Evolutionary conservation across 1,139 yeast species (phyloP).

Genomic region (Suhomyces atakaporum): DNA sequence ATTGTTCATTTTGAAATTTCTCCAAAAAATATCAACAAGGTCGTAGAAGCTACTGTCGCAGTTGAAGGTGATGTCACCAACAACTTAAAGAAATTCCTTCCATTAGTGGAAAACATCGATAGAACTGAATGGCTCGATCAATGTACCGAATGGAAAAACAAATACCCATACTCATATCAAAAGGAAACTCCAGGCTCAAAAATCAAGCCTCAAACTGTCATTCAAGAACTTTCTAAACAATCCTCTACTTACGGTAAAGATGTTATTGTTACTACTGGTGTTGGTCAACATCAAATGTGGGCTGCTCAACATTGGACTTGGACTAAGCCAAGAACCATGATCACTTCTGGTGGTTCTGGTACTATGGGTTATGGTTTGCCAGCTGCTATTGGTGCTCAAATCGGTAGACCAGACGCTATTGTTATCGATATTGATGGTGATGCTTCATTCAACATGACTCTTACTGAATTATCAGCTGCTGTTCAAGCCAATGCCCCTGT

Average conservation of each 20-base stretch:
- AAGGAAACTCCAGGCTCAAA: conserved; percentile 73
- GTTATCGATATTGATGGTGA: conserved; percentile 98
- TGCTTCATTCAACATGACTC: conserved; percentile 96
- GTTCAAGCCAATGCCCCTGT: conserved; percentile 92
- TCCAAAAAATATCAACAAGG: conserved; percentile 96
- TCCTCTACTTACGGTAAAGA: conserved; percentile 67
- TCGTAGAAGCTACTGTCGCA: conserved; percentile 95
- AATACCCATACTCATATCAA: conserved; percentile 84
- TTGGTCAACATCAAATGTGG: conserved; percentile 99
- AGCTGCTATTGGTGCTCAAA: conserved; percentile 97
- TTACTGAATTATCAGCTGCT: conserved; percentile 89
- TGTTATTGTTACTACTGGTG: conserved; percentile 93
- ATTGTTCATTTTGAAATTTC: conserved; percentile 93
- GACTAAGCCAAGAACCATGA: conserved; percentile 87
- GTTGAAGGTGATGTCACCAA: conserved; percentile 92
- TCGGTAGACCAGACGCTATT: conserved; percentile 90
- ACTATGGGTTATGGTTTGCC: conserved; percentile 99
- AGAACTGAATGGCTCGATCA: conserved; percentile 81
- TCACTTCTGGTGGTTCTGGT: conserved; percentile 97
- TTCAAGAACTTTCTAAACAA: conserved; percentile 74
- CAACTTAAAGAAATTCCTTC: conserved; percentile 72
- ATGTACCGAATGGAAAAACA: conserved; percentile 78
- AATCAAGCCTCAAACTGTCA: conserved; percentile 92
- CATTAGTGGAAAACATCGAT: conserved; percentile 61
- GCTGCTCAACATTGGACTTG: conserved; percentile 97